Percentiles rank a stretch among this genome's conserved stretches.
phyloP scores from a whole-genome alignment of 371 early-diverging fungal genomes.

The Syncephalastrum sp. region DNA sequence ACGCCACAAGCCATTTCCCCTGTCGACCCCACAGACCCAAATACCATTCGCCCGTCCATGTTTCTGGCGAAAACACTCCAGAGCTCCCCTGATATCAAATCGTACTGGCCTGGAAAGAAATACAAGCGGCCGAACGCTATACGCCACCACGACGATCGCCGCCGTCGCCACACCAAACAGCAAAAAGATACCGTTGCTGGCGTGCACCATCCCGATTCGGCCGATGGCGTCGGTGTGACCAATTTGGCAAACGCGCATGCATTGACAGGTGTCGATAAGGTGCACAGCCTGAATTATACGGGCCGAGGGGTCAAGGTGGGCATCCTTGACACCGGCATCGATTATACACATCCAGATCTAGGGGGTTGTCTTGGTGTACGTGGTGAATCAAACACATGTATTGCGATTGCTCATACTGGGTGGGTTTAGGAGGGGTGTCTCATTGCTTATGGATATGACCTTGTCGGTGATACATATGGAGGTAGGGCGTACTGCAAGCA shows the following conservation, averaged over 20 bases:
- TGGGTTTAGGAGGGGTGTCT: constrained; percentile 42
- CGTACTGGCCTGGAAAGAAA: constrained; percentile 19
- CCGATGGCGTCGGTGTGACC: constrained; percentile 5
- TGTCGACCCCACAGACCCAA: neutral
- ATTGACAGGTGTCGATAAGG: constrained; percentile 15
- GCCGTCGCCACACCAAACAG: neutral
- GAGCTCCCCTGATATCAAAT: constrained; percentile 12
- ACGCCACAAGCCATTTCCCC: neutral
- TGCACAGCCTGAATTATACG: neutral
- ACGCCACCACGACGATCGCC: neutral
- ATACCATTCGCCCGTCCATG: constrained; percentile 9
- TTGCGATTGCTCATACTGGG: neutral
- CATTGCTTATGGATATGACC: constrained; percentile 63
- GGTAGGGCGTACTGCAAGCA: constrained; percentile 12
- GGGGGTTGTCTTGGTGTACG: constrained; percentile 66
- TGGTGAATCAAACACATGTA: neutral
- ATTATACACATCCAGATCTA: constrained; percentile 71
- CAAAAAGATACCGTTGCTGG: neutral
- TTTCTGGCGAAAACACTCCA: constrained; percentile 15
- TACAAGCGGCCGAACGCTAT: constrained; percentile 14
- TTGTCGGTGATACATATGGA: constrained; percentile 54
- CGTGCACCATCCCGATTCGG: neutral
- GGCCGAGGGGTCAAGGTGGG: constrained; percentile 19
- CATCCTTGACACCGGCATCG: constrained; percentile 40
- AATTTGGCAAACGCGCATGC: constrained; percentile 18